A percentile compares a stretch with the other conserved stretches of the same genome.
These are phyloP conservation scores for Globisporangium nunn DNA, from an alignment of 352 stramenopile species.

Conservation along the genomic window DNA sequence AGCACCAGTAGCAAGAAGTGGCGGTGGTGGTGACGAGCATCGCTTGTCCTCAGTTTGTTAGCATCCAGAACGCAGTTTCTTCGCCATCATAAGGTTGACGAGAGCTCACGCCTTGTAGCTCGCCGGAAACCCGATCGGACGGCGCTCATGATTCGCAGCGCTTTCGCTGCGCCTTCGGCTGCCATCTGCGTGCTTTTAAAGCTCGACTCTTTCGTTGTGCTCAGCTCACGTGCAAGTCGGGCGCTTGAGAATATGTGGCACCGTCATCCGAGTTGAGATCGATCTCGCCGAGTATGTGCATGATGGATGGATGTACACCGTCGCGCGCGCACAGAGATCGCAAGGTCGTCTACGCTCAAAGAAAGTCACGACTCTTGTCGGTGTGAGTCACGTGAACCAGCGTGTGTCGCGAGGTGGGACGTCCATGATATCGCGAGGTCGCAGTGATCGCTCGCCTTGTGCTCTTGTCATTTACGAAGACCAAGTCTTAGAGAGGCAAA, in stretches of 20 bases:
- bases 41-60: not conserved
- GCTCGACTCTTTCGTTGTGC: not conserved
- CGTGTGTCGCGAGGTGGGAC: not conserved
- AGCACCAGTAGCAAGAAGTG: too few relatives aligned
- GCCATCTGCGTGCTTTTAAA: not conserved
- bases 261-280: not conserved
- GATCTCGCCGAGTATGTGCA: not conserved
- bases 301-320: not conserved
- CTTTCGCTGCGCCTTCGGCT: not conserved
- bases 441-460: not conserved
- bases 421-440: not conserved
- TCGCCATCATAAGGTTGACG: not conserved
- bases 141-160: not conserved
- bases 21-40: not conserved
- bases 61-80: not conserved
- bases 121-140: not conserved
- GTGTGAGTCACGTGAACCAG: not conserved
- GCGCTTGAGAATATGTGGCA: not conserved
- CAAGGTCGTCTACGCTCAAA: not conserved
- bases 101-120: not conserved
- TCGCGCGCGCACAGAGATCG: too few relatives aligned
- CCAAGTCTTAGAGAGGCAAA: too few relatives aligned
- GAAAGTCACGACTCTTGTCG: not conserved
- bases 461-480: not conserved
- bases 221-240: not conserved